phyloP scores from a whole-genome alignment of 495 filamentous ascomycete species.

The Sabuloglossum arenarium region DNA sequence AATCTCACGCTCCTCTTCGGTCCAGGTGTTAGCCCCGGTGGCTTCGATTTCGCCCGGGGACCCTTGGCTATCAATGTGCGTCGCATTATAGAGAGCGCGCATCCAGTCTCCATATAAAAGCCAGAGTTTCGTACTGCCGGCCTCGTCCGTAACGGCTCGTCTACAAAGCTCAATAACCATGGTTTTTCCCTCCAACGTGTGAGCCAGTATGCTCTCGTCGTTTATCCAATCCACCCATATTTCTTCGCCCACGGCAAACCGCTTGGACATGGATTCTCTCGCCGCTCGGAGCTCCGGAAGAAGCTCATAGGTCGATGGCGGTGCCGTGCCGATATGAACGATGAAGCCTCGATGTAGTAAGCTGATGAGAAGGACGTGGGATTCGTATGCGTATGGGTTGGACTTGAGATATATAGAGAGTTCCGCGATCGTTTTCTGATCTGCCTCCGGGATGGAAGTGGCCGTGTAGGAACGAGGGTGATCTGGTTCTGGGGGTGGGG shows the following conservation, averaged over 20 bases:
- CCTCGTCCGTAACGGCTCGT: constrained; percentile 62
- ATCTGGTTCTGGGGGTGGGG: constrained; percentile 22
- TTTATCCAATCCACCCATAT: constrained; percentile 44
- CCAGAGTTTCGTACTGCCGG: constrained; percentile 72
- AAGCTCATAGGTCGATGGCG: constrained; percentile 31
- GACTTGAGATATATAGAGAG: constrained; percentile 32
- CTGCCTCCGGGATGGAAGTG: constrained; percentile 30
- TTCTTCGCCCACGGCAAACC: constrained; percentile 45
- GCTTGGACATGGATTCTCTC: constrained; percentile 41
- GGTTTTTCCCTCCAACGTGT: constrained; percentile 39
- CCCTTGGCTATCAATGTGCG: constrained; percentile 22
- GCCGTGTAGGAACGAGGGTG: constrained; percentile 25
- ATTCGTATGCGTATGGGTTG: constrained; percentile 43
- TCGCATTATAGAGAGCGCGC: constrained; percentile 43
- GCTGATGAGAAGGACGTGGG: constrained; percentile 40
- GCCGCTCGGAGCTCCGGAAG: constrained; percentile 40
- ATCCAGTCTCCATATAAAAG: constrained; percentile 74
- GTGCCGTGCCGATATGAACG: constrained; percentile 29
- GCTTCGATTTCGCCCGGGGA: constrained; percentile 4
- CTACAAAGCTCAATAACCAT: constrained; percentile 68
- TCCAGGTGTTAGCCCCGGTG: constrained; percentile 32
- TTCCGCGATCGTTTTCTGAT: constrained; percentile 30
- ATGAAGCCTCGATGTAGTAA: constrained; percentile 43
- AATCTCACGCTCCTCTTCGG: constrained; percentile 51
- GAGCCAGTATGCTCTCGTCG: constrained; percentile 39